Evolutionary conservation across 495 filamentous ascomycete species (phyloP), one percentile per base, ranked within the genome.

Genomic region (Clavariopsis aquatica): DNA sequence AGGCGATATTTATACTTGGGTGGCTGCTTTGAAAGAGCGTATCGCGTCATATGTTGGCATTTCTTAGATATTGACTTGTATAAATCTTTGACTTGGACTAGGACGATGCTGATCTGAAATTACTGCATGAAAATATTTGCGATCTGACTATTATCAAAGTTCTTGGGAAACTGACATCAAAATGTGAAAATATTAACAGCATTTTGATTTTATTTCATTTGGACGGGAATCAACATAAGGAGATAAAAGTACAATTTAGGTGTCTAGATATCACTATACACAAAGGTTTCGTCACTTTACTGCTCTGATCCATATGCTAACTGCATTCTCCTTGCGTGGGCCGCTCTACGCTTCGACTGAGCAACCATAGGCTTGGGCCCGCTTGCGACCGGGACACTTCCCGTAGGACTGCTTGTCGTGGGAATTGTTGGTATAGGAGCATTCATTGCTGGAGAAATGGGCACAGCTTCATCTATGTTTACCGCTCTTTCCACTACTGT

Each of bases 311-410:
- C 60, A 49, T 55, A 63, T 3, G 60, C 60, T 4, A 63, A 20
- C 34, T 56, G 49, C 60, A 63, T 55, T 38, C 60, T 46, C 36
- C 60, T 22, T 17, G 60, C 60, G n/a, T 63, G 60, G 1, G 49
- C 60, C 31, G 41, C 45, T 36, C 60, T 63, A 12, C 60, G 31
- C 26, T 55, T 63, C 19, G 52, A 51, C 28, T 62, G 47, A 13
- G 58, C 24, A 12, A 27, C 52, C 45, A 54, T 38, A 10, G 52
- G 53, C 24, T 13, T 52, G n/a, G 57, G 12, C n/a, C 2, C 13
- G 7, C 22, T 41, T 7, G 15, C 45, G 17, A n/a, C 28, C 12
- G 34, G 31, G 45, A 22, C 47, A 20, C 27, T 46, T 36, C 15
- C 28, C 10, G 17, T 43, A 24, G 31, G 20, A 20, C 15, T 27